Conservation (phyloP, 23 red algal species). For the Gracilariopsis chorda region DNA sequence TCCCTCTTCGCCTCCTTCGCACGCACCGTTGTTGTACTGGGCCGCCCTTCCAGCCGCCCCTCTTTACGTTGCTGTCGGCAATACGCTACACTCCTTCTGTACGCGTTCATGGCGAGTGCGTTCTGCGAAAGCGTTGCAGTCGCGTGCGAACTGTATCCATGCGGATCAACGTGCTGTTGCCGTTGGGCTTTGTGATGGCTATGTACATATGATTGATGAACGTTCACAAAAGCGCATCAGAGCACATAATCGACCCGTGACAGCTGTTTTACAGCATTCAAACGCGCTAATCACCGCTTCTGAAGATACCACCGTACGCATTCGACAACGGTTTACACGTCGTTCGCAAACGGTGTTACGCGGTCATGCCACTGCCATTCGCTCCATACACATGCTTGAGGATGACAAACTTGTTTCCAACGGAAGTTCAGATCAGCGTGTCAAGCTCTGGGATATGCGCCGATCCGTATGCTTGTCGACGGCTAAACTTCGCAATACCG, state of each 20-base stretch:
- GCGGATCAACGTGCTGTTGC: background rate
- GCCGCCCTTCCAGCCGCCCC: background rate
- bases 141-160: too few species aligned
- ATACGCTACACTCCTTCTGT: background rate
- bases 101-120: background rate
- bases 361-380: slow-evolving; percentile 1
- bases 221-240: background rate
- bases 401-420: background rate
- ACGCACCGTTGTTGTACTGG: background rate
- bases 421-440: background rate
- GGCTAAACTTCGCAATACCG: background rate
- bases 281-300: background rate
- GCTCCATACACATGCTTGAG: background rate
- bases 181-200: background rate
- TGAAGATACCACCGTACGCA: slow-evolving; percentile 13
- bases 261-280: background rate
- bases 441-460: slow-evolving; percentile 46
- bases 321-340: background rate
- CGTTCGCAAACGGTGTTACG: background rate
- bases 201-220: background rate
- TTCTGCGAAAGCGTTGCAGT: too few species aligned
- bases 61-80: background rate
- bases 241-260: background rate
- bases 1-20: background rate
- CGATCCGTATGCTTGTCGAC: background rate